Conservation (phyloP, 2,329 filamentous ascomycete genomes). For the Ophiocordyceps camponoti-saundersi region DNA sequence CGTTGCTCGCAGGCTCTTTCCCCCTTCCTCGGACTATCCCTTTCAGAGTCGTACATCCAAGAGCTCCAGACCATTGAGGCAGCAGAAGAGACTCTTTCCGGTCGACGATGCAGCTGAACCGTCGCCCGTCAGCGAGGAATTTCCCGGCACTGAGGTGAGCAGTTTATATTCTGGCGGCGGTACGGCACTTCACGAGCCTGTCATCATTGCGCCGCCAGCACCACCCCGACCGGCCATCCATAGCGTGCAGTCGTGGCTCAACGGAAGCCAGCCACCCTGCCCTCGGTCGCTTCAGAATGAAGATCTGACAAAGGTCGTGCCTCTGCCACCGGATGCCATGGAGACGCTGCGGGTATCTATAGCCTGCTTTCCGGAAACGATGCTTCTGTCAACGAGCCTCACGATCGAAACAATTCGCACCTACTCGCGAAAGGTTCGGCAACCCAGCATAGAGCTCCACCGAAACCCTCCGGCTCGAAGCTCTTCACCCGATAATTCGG, state of each 20-base stretch:
- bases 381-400: slow-evolving; percentile 36
- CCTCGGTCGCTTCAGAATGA: slow-evolving; percentile 13
- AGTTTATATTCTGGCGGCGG: not conserved
- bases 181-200: not conserved
- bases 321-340: slow-evolving; percentile 33
- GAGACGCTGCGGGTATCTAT: slow-evolving; percentile 37
- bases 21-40: not conserved
- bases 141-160: slow-evolving; percentile 2
- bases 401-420: slow-evolving; percentile 40
- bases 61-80: not conserved
- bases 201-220: slow-evolving; percentile 8
- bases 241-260: slow-evolving; percentile 19
- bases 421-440: slow-evolving; percentile 35
- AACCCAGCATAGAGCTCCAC: slow-evolving; percentile 13
- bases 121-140: slow-evolving; percentile 3
- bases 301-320: slow-evolving; percentile 22
- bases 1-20: not conserved
- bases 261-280: slow-evolving; percentile 13
- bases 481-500: slow-evolving; percentile 4
- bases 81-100: not conserved
- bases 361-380: slow-evolving; percentile 40
- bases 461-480: slow-evolving; percentile 6
- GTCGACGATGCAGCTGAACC: not conserved
- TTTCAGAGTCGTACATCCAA: not conserved
- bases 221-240: slow-evolving; percentile 17